Conservation (phyloP, 768 basidiomycete species). For the Amanita fuliginea region DNA sequence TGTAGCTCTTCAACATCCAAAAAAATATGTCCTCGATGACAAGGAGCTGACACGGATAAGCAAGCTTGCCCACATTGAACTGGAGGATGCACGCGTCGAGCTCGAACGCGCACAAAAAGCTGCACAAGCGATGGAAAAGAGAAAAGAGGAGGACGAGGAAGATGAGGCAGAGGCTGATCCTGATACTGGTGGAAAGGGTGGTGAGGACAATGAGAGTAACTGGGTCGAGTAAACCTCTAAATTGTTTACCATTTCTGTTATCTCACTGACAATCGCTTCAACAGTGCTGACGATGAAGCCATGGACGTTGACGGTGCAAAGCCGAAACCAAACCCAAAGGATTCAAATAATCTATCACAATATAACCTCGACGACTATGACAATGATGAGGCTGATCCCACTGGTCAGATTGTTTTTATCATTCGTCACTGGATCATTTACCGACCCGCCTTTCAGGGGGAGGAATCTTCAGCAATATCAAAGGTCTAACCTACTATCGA, state of each 20-base stretch:
- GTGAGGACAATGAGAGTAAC: slow-evolving; percentile 35
- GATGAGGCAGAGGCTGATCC: slow-evolving; percentile 44
- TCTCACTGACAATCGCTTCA: slow-evolving; percentile 13
- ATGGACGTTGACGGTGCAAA: slow-evolving; percentile 49
- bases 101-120: slow-evolving; percentile 74
- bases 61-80: slow-evolving; percentile 72
- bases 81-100: slow-evolving; percentile 84
- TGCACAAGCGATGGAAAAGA: slow-evolving; percentile 58
- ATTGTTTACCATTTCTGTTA: slow-evolving; percentile 3
- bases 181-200: slow-evolving; percentile 31
- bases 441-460: neutral
- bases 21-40: slow-evolving; percentile 86
- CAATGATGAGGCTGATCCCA: slow-evolving; percentile 42
- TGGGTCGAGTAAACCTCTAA: slow-evolving; percentile 93
- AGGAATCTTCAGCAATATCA: slow-evolving; percentile 92
- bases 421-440: slow-evolving; percentile 1
- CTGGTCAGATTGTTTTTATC: slow-evolving; percentile 16
- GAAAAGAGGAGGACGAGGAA: slow-evolving; percentile 45
- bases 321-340: slow-evolving; percentile 18
- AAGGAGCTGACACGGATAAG: slow-evolving; percentile 85
- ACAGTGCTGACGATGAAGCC: slow-evolving; percentile 34
- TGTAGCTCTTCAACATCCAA: slow-evolving; percentile 59
- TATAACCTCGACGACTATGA: slow-evolving; percentile 94
- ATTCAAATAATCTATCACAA: slow-evolving; percentile 60
- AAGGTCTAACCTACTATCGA: slow-evolving; percentile 85